Evolutionary conservation across 2,329 filamentous ascomycete genomes (phyloP).

Genomic region (Hortaea werneckii): DNA sequence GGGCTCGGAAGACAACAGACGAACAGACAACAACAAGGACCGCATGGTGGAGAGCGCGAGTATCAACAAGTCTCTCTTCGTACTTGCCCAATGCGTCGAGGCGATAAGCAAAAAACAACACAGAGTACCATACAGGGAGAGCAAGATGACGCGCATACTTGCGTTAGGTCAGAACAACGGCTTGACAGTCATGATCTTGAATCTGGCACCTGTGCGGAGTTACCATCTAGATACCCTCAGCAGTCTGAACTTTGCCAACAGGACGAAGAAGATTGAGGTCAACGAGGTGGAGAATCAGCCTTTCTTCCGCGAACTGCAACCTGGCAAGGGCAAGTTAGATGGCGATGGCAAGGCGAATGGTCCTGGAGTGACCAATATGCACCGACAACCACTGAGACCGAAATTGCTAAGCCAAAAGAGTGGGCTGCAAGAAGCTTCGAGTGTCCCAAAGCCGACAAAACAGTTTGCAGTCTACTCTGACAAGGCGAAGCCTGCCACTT

Average conservation of each 20-base stretch:
- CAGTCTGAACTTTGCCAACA: conserved; percentile 87
- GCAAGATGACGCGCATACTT: conserved; percentile 93
- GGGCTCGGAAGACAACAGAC: conserved; percentile 87
- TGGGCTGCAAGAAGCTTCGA: conserved; percentile 41
- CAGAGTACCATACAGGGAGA: conserved; percentile 85
- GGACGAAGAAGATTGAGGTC: conserved; percentile 92
- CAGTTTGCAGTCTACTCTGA: conserved; percentile 83
- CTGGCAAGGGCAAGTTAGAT: conserved; percentile 27
- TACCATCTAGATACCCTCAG: conserved; percentile 91
- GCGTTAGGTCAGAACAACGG: conserved; percentile 91
- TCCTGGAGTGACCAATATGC: conserved; percentile 26
- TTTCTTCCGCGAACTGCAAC: conserved; percentile 46
- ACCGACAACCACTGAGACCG: conserved; percentile 68
- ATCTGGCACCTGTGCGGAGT: conserved; percentile 79
- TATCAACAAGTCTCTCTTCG: conserved; percentile 96
- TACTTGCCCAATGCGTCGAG: conserved; percentile 88
- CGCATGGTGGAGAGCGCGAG: conserved; percentile 88
- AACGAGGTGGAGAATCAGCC: conserved; percentile 93
- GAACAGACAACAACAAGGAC: conserved; percentile 89
- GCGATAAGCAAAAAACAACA: conserved; percentile 68
- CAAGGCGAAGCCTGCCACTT: conserved; percentile 41
- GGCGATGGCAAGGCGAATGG: conserved; percentile 24
- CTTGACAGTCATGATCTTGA: conserved; percentile 92
- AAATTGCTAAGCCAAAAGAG: conserved; percentile 65
- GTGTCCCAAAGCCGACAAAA: conserved; percentile 61